A percentile compares a stretch with the other conserved stretches of the same genome.
Evolutionary conservation across 1,284 basidiomycete genomes (phyloP).

Genomic region (Agaricales sp.): DNA sequence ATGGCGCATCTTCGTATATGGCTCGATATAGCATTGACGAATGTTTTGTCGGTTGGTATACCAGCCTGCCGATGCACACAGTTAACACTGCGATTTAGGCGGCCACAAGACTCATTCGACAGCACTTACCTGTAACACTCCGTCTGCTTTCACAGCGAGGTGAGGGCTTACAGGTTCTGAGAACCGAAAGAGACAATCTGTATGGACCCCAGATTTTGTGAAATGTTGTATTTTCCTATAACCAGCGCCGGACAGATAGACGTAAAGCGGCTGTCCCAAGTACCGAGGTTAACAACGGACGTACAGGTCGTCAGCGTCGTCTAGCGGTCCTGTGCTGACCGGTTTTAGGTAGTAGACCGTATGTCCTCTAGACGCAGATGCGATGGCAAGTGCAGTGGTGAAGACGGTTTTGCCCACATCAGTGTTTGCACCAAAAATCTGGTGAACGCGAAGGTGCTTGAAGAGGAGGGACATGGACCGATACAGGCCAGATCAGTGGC

Average conservation of each 20-base stretch:
- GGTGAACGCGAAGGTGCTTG: constrained; percentile 75
- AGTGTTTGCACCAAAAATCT: constrained; percentile 88
- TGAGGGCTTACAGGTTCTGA: constrained; percentile 91
- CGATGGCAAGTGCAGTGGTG: constrained; percentile 72
- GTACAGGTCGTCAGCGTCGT: constrained; percentile 77
- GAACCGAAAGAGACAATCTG: constrained; percentile 77
- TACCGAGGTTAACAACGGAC: too few relatives aligned
- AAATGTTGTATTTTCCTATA: neutral
- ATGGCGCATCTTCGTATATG: constrained; percentile 48
- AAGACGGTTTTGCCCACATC: constrained; percentile 91
- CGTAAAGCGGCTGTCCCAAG: too few relatives aligned
- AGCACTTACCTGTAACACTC: constrained; percentile 22
- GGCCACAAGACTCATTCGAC: constrained; percentile 12
- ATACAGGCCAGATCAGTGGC: neutral
- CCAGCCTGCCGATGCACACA: too few relatives aligned
- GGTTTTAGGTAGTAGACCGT: constrained; percentile 83
- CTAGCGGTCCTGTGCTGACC: constrained; percentile 76
- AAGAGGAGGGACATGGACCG: constrained; percentile 32
- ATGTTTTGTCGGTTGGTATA: constrained; percentile 52
- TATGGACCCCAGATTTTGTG: constrained; percentile 16
- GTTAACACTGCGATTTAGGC: too few relatives aligned
- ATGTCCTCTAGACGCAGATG: constrained; percentile 45
- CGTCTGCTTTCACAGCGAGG: constrained; percentile 65
- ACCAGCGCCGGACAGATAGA: neutral
- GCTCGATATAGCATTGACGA: constrained; percentile 57